Conservation (phyloP, 1,284 basidiomycete genomes). For the Sporisorium scitamineum region DNA sequence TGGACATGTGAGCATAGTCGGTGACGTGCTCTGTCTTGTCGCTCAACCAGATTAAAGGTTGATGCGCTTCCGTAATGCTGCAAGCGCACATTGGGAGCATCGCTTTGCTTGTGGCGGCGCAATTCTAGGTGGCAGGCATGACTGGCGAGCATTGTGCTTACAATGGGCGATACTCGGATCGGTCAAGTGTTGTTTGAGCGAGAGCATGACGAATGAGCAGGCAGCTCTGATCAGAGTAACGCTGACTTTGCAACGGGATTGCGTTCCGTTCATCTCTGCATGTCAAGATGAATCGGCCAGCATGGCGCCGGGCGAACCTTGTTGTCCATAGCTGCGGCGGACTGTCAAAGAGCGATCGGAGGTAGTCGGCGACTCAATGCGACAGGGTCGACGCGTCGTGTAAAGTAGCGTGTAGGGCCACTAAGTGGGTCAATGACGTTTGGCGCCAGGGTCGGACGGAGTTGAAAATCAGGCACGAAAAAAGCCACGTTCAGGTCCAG, state of each 20-base stretch:
- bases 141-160: not conserved
- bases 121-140: not conserved
- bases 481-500: not conserved
- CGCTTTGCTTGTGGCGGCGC: not conserved
- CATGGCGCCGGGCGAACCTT: not conserved
- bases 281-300: not conserved
- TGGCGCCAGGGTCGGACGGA: constrained; percentile 20
- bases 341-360: not conserved
- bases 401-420: constrained; percentile 3
- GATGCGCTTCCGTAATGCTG: not conserved
- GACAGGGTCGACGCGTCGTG: constrained; percentile 7
- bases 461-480: constrained; percentile 13
- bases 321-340: not conserved
- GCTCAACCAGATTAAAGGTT: not conserved
- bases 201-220: no score
- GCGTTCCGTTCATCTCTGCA: not conserved
- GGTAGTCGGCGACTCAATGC: not conserved
- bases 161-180: no score
- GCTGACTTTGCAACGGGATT: not conserved
- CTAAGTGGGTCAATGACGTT: constrained; percentile 1
- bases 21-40: not conserved
- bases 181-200: no score
- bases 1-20: not conserved
- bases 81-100: not conserved
- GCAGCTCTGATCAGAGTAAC: no score